Conservation (phyloP, 768 basidiomycete genomes). For the Daedaleopsis sinensis region DNA sequence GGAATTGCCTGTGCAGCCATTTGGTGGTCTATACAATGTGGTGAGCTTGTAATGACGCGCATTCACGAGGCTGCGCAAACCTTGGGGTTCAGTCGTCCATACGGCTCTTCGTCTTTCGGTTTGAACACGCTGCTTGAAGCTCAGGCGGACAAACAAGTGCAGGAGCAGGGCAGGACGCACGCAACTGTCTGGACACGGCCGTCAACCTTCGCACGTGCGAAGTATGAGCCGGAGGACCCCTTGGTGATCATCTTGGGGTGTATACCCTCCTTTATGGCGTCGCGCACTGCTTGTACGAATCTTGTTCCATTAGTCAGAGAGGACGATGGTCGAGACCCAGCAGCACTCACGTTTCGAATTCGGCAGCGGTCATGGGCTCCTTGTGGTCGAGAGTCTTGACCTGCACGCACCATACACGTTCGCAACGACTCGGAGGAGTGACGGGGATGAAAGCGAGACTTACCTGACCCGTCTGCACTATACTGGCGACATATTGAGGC, state of each 20-base stretch:
- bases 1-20: slow-evolving; percentile 87
- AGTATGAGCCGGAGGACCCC: slow-evolving; percentile 90
- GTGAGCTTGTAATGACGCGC: not conserved
- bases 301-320: slow-evolving; percentile 39
- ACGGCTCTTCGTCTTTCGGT: slow-evolving; percentile 90
- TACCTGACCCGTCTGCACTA: slow-evolving; percentile 40
- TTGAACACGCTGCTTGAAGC: slow-evolving; percentile 72
- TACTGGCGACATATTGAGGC: slow-evolving; percentile 47
- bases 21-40: slow-evolving; percentile 67
- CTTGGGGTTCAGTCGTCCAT: slow-evolving; percentile 87
- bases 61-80: slow-evolving; percentile 33
- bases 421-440: not conserved
- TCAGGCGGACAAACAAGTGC: not conserved
- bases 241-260: slow-evolving; percentile 92
- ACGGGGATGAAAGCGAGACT: slow-evolving; percentile 20
- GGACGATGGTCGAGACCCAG: not conserved
- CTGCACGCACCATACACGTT: slow-evolving; percentile 34
- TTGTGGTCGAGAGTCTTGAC: slow-evolving; percentile 83
- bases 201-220: slow-evolving; percentile 82
- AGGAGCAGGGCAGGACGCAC: slow-evolving; percentile 27
- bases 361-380: slow-evolving; percentile 70
- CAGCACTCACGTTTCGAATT: slow-evolving; percentile 67
- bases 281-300: slow-evolving; percentile 63
- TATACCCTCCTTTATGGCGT: slow-evolving; percentile 73
- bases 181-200: slow-evolving; percentile 79